Conservation (phyloP, 73 alveolate genomes). For the Chromera velia region DNA sequence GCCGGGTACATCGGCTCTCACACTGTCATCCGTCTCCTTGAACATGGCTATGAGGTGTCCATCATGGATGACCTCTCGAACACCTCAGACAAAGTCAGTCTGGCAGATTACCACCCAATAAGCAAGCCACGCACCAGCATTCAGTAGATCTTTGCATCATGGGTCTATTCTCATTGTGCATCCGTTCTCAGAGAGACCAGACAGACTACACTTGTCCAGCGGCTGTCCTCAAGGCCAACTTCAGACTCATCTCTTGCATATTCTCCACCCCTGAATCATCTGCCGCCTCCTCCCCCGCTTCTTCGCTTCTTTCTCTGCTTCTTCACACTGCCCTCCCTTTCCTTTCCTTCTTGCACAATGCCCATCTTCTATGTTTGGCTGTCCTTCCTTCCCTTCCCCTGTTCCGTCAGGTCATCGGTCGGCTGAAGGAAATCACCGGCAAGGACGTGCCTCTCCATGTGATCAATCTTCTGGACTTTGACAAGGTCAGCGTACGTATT, state of each 20-base stretch:
- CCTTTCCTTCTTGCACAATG: too few relatives aligned
- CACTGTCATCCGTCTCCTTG: slow-evolving; percentile 28
- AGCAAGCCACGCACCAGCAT: background rate
- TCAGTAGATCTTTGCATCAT: background rate
- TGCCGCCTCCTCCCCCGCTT: too few relatives aligned
- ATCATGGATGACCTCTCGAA: slow-evolving; percentile 33
- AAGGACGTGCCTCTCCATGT: slow-evolving; percentile 8
- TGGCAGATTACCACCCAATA: background rate
- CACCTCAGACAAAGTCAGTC: slow-evolving; percentile 20
- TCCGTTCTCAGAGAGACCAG: background rate
- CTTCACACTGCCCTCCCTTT: too few relatives aligned
- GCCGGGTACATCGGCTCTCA: slow-evolving; percentile 42
- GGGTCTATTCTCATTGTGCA: background rate
- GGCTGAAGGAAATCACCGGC: slow-evolving; percentile 33
- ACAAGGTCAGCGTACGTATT: background rate
- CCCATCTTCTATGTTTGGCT: too few relatives aligned
- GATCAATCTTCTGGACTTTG: background rate
- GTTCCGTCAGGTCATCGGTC: slow-evolving; percentile 15
- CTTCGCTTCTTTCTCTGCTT: too few relatives aligned
- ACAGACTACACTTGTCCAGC: background rate
- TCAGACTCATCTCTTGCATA: too few relatives aligned
- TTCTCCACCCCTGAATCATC: too few relatives aligned
- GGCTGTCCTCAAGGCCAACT: too few relatives aligned
- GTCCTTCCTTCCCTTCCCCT: background rate
- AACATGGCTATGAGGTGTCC: slow-evolving; percentile 27